Base-by-base conservation (phyloP, 2,329 filamentous ascomycete species). In the Trichoderma sp. region DNA sequence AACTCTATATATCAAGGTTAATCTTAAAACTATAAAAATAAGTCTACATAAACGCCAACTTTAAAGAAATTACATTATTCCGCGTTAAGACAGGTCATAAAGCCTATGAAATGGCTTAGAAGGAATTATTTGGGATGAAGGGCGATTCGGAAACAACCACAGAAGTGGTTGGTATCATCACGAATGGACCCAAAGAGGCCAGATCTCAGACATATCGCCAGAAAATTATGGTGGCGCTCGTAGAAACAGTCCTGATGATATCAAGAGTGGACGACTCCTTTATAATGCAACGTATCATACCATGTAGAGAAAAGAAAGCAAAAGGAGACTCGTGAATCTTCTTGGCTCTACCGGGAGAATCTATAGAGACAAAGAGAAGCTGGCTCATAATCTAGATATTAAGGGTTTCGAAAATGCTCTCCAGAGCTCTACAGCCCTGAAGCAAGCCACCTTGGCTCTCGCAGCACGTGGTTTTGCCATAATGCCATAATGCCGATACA, bases 221-320 rank as follows among this genome's bases (percentile, higher is more conserved):
- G 39, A 43, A 43, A n/a, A 43, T 43, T 43, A 17, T 4, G 7
- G 4, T 0, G 1, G 7, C 4, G 39, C 39, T n/a, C 3, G 7
- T n/a, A 43, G 39, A n/a, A 0, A n/a, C 17, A n/a, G 17, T n/a
- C 7, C 1, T 1, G 3, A 9, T n/a, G 4, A 4, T 3, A n/a
- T n/a, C 39, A 43, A 43, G 15, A 43, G 36, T 1, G 1, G 15
- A 8, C 7, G 3, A 17, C 6, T 43, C 15, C 8, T 39, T 43
- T 43, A 17, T 17, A 17, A 43, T 43, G 36, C 15, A 1, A 43
- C 1, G 0, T 43, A 8, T 8, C 36, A 43, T 43, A 17, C 6
- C 36, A 17, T 43, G 39, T 43, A n/a, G 39, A 43, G 39, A 43
- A 0, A n/a, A 1, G 3, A n/a, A n/a, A n/a, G 39, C 15, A n/a